phyloP scores from a whole-genome alignment of 257 asterid genomes.

The Rubia yunnanensis region DNA sequence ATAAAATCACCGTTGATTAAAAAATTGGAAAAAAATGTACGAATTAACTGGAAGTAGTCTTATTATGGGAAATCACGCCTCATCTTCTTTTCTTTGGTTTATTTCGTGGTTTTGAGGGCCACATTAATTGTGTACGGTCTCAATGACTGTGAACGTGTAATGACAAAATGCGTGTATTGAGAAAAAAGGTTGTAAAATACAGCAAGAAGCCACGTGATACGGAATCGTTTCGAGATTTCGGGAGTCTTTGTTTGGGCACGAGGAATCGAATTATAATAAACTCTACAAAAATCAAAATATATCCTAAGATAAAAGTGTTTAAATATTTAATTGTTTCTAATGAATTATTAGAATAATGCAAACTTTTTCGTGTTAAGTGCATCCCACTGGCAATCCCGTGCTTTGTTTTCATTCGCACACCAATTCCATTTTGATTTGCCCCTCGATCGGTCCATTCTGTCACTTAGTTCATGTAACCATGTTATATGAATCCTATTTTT shows the following conservation, averaged over 20 bases:
- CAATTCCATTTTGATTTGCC: background rate
- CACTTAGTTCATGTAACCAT: background rate
- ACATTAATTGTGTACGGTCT: background rate
- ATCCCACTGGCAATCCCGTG: background rate
- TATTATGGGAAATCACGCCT: background rate
- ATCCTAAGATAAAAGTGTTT: background rate
- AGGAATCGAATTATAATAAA: background rate
- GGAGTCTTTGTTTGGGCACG: constrained; percentile 10
- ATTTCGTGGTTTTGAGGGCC: background rate
- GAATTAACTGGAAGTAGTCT: no score
- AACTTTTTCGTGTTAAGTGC: background rate
- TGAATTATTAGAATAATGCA: background rate
- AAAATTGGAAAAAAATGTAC: no score
- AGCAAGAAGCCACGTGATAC: constrained; percentile 51
- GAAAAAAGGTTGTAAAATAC: constrained; percentile 12
- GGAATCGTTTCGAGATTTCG: constrained; percentile 20
- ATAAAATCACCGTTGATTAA: no score
- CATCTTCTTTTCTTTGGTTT: background rate
- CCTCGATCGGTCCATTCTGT: background rate
- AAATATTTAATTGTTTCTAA: background rate
- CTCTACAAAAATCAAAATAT: background rate
- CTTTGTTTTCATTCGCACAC: background rate
- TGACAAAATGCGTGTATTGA: background rate
- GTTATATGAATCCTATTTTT: no score
- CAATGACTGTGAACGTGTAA: background rate